A percentile compares a stretch with the other conserved stretches of the same genome.
These are phyloP conservation scores for Isatis tinctoria DNA, from an alignment of 345 rosid species.

Conservation along the genomic window DNA sequence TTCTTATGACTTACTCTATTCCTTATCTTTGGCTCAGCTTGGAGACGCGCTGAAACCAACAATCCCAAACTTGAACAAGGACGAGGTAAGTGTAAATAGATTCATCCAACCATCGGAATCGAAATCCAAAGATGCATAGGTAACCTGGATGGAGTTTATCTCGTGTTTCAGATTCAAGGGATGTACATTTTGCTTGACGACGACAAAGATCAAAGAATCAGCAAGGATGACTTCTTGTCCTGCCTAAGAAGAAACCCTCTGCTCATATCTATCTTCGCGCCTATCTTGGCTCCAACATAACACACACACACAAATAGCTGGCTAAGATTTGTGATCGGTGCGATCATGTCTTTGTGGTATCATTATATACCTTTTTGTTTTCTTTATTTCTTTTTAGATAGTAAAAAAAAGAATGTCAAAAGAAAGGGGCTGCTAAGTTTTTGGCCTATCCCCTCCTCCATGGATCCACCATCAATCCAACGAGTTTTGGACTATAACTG, in stretches of 20 bases:
- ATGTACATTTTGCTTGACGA: constrained; percentile 52
- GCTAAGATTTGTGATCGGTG: constrained; percentile 12
- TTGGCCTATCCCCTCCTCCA: constrained; percentile 13
- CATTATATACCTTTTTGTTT: constrained; percentile 9
- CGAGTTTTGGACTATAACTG: constrained; percentile 13
- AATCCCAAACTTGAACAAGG: constrained; percentile 48
- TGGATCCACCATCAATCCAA: not conserved
- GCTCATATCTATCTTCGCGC: constrained; percentile 58
- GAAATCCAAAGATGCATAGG: not conserved
- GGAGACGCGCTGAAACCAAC: constrained; percentile 48
- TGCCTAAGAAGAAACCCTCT: constrained; percentile 70
- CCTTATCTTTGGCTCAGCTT: constrained; percentile 45
- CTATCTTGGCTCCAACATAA: constrained; percentile 28
- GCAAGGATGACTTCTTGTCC: constrained; percentile 50
- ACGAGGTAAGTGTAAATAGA: constrained; percentile 46
- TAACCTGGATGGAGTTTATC: not conserved
- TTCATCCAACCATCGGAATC: not conserved
- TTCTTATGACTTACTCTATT: constrained; percentile 6
- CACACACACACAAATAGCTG: constrained; percentile 11
- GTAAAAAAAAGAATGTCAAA: constrained; percentile 10
- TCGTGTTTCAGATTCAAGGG: constrained; percentile 45
- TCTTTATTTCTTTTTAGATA: not conserved
- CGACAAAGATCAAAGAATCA: constrained; percentile 49
- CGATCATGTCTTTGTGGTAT: constrained; percentile 1
- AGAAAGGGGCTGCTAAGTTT: constrained; percentile 28